Percentiles rank a stretch among this genome's conserved stretches.
These are phyloP conservation scores for Phytophthora agathidicida DNA, from an alignment of 352 stramenopile genomes.

Conservation along the genomic window DNA sequence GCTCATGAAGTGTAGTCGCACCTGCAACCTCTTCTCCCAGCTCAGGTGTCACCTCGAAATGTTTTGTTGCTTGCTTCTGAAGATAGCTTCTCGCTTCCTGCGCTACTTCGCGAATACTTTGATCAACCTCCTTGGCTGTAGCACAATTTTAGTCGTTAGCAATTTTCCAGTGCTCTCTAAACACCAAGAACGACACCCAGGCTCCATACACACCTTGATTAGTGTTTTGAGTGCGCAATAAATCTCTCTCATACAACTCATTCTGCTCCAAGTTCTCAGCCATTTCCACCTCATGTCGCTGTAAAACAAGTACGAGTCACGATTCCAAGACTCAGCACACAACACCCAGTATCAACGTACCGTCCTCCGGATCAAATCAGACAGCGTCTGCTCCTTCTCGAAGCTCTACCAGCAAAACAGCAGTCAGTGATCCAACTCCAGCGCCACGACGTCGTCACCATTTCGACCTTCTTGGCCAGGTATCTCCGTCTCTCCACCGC, in stretches of 20 bases:
- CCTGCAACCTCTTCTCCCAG: slow-evolving; percentile 50
- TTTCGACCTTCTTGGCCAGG: slow-evolving; percentile 71
- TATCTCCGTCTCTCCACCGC: slow-evolving; percentile 69
- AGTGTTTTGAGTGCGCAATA: slow-evolving; percentile 58
- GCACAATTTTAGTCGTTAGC: no score
- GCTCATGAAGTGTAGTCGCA: slow-evolving; percentile 1
- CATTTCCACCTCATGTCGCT: slow-evolving; percentile 80
- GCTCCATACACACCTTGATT: slow-evolving; percentile 52
- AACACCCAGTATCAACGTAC: slow-evolving; percentile 30
- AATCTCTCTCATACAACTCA: slow-evolving; percentile 67
- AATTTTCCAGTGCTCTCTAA: no score
- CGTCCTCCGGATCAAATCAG: slow-evolving; percentile 72
- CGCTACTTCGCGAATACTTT: slow-evolving; percentile 73
- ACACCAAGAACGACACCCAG: no score
- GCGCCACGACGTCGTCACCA: not conserved
- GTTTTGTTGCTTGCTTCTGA: slow-evolving; percentile 47
- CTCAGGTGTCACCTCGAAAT: slow-evolving; percentile 40
- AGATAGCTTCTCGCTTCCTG: slow-evolving; percentile 59
- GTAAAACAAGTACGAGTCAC: not conserved
- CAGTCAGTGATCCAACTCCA: not conserved
- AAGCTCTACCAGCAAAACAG: slow-evolving; percentile 59
- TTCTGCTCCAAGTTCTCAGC: slow-evolving; percentile 79
- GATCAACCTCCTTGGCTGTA: slow-evolving; percentile 56
- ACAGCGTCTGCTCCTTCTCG: slow-evolving; percentile 77
- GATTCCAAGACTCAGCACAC: no score